phyloP scores from a whole-genome alignment of 148 eudicot species.

The Cornus florida region DNA sequence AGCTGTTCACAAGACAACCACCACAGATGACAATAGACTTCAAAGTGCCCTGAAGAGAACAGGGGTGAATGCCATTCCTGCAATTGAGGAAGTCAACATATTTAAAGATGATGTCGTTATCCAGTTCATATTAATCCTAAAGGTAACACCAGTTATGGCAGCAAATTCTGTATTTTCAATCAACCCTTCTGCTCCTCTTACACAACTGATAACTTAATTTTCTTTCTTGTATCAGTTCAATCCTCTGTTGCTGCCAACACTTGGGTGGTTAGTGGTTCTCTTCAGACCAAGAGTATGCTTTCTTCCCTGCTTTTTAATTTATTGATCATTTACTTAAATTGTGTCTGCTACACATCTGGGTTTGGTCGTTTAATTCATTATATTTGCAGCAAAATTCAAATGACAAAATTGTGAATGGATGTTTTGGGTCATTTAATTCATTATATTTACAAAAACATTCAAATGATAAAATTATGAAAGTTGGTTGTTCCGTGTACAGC shows the following conservation, averaged over 20 bases:
- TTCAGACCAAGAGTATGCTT: slow-evolving; percentile 78
- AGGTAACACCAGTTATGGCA: slow-evolving; percentile 33
- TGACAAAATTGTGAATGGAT: too few relatives aligned
- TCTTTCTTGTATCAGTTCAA: slow-evolving; percentile 59
- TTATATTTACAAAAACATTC: too few relatives aligned
- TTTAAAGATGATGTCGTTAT: slow-evolving; percentile 86
- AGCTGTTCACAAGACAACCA: slow-evolving; percentile 88
- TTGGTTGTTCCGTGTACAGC: too few relatives aligned
- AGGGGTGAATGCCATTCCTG: slow-evolving; percentile 81
- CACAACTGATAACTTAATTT: background rate
- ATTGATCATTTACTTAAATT: background rate
- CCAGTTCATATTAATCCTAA: slow-evolving; percentile 72
- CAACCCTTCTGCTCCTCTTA: background rate
- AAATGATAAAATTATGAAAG: too few relatives aligned
- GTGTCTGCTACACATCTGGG: background rate
- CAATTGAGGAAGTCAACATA: slow-evolving; percentile 89
- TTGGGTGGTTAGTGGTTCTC: slow-evolving; percentile 94
- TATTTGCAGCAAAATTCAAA: too few relatives aligned
- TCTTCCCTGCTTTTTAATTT: background rate
- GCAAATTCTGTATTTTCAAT: background rate
- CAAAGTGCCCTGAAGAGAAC: slow-evolving; percentile 88
- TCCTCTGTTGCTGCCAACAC: slow-evolving; percentile 90
- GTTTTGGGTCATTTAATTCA: background rate
- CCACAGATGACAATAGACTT: slow-evolving; percentile 88
- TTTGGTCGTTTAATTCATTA: too few relatives aligned